Evolutionary conservation across 345 rosid genomes (phyloP), one percentile per base, ranked within the genome.

Genomic region (Noccaea caerulescens): DNA sequence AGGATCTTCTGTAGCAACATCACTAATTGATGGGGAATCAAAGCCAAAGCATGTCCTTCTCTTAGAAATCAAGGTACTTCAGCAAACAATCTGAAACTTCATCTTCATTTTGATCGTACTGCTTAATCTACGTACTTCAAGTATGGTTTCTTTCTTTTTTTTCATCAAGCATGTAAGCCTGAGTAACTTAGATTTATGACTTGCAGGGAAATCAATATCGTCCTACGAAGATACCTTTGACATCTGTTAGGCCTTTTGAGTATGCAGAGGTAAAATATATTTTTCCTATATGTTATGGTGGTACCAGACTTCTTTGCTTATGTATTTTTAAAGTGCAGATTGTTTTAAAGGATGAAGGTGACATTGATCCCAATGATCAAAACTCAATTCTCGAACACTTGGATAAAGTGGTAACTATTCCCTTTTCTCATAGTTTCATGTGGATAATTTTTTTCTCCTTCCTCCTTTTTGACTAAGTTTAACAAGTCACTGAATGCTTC

Each of bases 1-100:
- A 16, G 97, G 99, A 71, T 94, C 99, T 62, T 94, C 99, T n/a
- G 84, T 94, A 58, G 99, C 99, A 59, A 94, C 99, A 4, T 94
- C 99, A 52, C 86, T 94, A 51, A 94, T 94, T 76, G 97, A 91
- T 80, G 99, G 99, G 70, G 99, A 94, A 77, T 91, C 99, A 74
- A 94, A 89, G 81, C 99, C 90, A 54, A 94, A 94, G 79, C 99
- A 94, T 79, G 95, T 89, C 66, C 95, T 94, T 78, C 96, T 91
- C 70, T 83, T 94, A 62, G 99, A 94, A 87, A 88, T 94, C 76
- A 94, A 91, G 99, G 98, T 89, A 70, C 32, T 25, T 36, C 62
- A 60, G 60, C 58, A 42, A 68, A 62, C 63, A 77, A 67, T 49
- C 12, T 65, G 32, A 54, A 63, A 68, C 30, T 58, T 32, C 12